These are phyloP conservation scores for Trypanosoma brucei DNA, from an alignment of 208 protist species.

Conservation along the genomic window DNA sequence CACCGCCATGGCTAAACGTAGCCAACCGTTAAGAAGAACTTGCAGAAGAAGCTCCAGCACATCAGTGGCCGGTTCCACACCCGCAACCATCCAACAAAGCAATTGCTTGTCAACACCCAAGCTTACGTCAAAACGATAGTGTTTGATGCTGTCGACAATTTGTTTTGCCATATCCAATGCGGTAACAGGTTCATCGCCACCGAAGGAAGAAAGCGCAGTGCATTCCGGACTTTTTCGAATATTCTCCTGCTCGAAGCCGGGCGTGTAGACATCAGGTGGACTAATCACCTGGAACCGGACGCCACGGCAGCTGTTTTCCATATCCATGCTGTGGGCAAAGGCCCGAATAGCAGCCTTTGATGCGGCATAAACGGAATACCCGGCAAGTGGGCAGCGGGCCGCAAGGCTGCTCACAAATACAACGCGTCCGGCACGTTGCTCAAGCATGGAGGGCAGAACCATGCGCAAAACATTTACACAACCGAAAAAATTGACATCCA, in stretches of 20 bases:
- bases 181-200: conserved; percentile 51
- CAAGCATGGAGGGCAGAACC: conserved; percentile 75
- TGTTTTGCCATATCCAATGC: conserved; percentile 45
- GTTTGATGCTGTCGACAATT: conserved; percentile 50
- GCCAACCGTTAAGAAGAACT: conserved; percentile 29
- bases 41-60: conserved; percentile 42
- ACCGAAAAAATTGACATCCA: conserved; percentile 91
- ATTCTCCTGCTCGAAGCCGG: conserved; percentile 78
- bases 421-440: conserved; percentile 45
- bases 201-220: conserved; percentile 65
- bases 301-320: conserved; percentile 74
- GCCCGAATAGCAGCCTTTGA: conserved; percentile 86
- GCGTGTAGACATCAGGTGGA: conserved; percentile 83
- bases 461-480: conserved; percentile 59
- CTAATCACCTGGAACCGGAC: conserved; percentile 82
- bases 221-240: conserved; percentile 82
- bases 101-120: conserved; percentile 63
- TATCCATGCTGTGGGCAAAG: conserved; percentile 81
- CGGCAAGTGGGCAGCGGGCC: conserved; percentile 70
- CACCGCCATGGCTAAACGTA: conserved; percentile 59
- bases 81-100: conserved; percentile 43
- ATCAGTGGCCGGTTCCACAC: conserved; percentile 67
- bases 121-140: conserved; percentile 76
- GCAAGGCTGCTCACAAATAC: conserved; percentile 78
- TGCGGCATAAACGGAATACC: conserved; percentile 80